Base-by-base conservation (phyloP, 2,329 filamentous ascomycete species). In the Aspergillus eucalypticola region DNA sequence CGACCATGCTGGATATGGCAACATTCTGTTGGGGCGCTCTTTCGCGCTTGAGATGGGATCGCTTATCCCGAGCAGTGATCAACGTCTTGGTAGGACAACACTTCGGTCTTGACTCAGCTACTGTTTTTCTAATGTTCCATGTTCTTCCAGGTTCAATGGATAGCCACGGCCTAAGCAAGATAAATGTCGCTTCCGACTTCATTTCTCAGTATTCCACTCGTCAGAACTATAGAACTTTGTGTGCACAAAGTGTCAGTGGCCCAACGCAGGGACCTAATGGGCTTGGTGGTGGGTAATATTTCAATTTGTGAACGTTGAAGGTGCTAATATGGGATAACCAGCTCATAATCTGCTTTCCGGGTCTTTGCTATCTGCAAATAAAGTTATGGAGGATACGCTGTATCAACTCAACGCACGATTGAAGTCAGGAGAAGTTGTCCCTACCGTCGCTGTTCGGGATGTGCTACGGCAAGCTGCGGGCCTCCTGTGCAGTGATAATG, bases 121-220 rank as follows among this genome's bases (percentile, higher is more conserved):
- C 42, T 19, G 19, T 54, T 10, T 13, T 13, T 7, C 10, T 42
- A 54, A 57, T 54, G 41, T 49, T 19, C 38, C 2, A 19, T 25
- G 56, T 21, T 8, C 35, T 57, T 53, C 42, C 64, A 76, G 78
- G 77, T 15, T 93, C 91, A 6, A 87, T 99, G 52, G 91, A 96
- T 66, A 84, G 84, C 38, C 84, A 90, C 64, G 88, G 89, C 17
- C 86, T 89, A 51, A 86, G 86, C 56, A 86, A 86, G 63, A 89
- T 97, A 73, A 96, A 98, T 73, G 92, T 93, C 10, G 92, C 91
- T 0, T 98, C 95, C 2, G 94, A 98, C 73, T 96, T 99, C 69
- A 87, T 99, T 71, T 92, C 95, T 1, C 94, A 99, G 72, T 99
- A 99, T 74, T 98, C 94, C 3, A 96, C 92, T 25, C 90, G 95